Evolutionary conservation across 345 rosid genomes (phyloP).

Genomic region (Streptanthus diversifolius): DNA sequence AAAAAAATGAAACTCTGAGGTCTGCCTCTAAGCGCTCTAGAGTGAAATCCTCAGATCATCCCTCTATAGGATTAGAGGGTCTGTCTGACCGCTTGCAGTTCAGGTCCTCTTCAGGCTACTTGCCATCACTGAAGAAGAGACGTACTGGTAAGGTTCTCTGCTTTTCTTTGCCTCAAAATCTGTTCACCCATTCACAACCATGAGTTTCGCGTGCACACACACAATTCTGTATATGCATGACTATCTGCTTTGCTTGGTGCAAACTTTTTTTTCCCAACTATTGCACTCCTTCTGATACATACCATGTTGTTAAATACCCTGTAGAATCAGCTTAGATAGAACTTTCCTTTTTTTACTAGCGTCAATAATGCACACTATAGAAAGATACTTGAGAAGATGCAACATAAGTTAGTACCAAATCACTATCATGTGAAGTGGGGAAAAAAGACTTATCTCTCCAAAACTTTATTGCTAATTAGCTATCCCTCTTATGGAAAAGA

Average conservation of each 20-base stretch:
- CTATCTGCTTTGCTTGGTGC: slow-evolving; percentile 16
- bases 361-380: neutral
- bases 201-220: slow-evolving; percentile 7
- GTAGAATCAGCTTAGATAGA: slow-evolving; percentile 10
- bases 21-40: slow-evolving; percentile 54
- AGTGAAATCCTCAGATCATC: slow-evolving; percentile 39
- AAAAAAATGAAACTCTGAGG: slow-evolving; percentile 45
- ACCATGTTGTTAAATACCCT: slow-evolving; percentile 1
- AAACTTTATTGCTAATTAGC: neutral
- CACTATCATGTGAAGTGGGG: neutral
- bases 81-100: slow-evolving; percentile 62
- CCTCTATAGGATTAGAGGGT: slow-evolving; percentile 48
- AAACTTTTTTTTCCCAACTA: neutral
- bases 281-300: slow-evolving; percentile 12
- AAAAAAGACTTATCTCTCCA: neutral
- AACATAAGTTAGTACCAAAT: neutral
- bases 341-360: neutral
- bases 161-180: slow-evolving; percentile 27
- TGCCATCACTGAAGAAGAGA: slow-evolving; percentile 60
- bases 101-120: slow-evolving; percentile 57
- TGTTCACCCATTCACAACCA: slow-evolving; percentile 13
- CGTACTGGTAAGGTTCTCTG: slow-evolving; percentile 52
- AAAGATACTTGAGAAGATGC: neutral
- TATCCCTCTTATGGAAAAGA: neutral
- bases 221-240: slow-evolving; percentile 14